Evolutionary conservation across 2,329 filamentous ascomycete species (phyloP).

Genomic region (Rhynchosporium graminicola): DNA sequence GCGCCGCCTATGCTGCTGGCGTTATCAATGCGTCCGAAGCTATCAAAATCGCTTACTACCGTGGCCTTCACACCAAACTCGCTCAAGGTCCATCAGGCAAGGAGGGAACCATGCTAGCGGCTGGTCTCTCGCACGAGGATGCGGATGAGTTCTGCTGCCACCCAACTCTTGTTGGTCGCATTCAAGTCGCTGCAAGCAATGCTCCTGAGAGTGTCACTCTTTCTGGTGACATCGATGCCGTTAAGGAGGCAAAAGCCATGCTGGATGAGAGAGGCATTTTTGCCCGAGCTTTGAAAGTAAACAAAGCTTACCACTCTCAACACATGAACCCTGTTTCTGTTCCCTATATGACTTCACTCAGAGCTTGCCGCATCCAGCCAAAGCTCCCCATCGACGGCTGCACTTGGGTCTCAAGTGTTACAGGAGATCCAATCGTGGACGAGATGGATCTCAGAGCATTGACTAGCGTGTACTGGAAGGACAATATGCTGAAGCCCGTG

Average conservation of each 20-base stretch:
- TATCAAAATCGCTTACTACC: conserved; percentile 49
- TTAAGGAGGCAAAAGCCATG: conserved; percentile 18
- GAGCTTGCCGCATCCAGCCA: conserved; percentile 11
- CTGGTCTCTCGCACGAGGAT: conserved; percentile 39
- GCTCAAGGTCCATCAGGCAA: conserved; percentile 21
- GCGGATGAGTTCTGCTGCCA: conserved; percentile 22
- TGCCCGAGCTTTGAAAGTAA: conserved; percentile 26
- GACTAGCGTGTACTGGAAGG: conserved; percentile 22
- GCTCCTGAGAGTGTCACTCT: conserved; percentile 34
- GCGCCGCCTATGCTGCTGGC: conserved; percentile 47
- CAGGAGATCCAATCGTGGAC: conserved; percentile 20
- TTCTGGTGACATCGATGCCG: conserved; percentile 34
- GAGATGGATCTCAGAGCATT: conserved; percentile 20
- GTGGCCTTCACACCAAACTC: conserved; percentile 40
- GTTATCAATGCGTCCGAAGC: conserved; percentile 40
- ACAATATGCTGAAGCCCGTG: conserved; percentile 40
- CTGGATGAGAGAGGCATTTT: conserved; percentile 27
- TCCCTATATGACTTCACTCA: conserved; percentile 16
- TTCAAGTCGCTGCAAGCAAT: conserved; percentile 41
- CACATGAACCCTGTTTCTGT: conserved; percentile 30
- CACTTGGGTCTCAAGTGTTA: conserved; percentile 21
- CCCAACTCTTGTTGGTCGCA: conserved; percentile 22
- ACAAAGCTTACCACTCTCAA: conserved; percentile 37
- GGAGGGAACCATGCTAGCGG: conserved; percentile 52
- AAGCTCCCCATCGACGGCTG: conserved; percentile 13